These are phyloP conservation scores for Herpetomonas samuelpessoai DNA, from an alignment of 208 protist genomes.

Conservation along the genomic window DNA sequence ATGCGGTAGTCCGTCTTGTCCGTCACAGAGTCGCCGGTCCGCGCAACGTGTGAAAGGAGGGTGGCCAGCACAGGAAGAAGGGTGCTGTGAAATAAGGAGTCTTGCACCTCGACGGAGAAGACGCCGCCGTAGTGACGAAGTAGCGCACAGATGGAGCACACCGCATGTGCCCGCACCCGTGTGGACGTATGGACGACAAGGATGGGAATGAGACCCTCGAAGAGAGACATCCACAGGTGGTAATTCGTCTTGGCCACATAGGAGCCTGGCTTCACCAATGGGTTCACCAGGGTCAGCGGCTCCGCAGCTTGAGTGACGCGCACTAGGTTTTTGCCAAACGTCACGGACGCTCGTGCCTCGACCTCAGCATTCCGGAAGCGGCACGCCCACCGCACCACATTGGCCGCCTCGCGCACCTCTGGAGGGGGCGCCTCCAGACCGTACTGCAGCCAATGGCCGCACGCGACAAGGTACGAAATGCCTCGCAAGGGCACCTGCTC, in stretches of 20 bases:
- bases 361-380: conserved; percentile 46
- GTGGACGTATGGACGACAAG: conserved; percentile 66
- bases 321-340: conserved; percentile 21
- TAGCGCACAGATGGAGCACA: conserved; percentile 60
- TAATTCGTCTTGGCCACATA: conserved; percentile 60
- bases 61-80: conserved; percentile 57
- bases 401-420: conserved; percentile 37
- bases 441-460: conserved; percentile 82
- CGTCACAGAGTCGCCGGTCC: conserved; percentile 8
- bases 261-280: conserved; percentile 49
- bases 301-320: conserved; percentile 48
- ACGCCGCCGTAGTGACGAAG: conserved; percentile 48
- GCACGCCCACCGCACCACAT: conserved; percentile 51
- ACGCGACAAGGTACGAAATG: conserved; percentile 72
- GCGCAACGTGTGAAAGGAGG: conserved; percentile 39
- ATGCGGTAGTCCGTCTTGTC: conserved; percentile 71
- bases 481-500: conserved; percentile 57
- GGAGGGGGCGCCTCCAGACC: conserved; percentile 63
- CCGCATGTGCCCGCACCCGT: conserved; percentile 62
- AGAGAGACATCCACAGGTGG: conserved; percentile 79
- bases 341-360: conserved; percentile 31
- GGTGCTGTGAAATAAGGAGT: conserved; percentile 62
- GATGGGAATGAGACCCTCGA: conserved; percentile 77
- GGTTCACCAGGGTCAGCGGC: conserved; percentile 33
- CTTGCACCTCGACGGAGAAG: conserved; percentile 57